phyloP scores from a whole-genome alignment of 805 yeast genomes.

The Jamesozyma spencerorum region DNA sequence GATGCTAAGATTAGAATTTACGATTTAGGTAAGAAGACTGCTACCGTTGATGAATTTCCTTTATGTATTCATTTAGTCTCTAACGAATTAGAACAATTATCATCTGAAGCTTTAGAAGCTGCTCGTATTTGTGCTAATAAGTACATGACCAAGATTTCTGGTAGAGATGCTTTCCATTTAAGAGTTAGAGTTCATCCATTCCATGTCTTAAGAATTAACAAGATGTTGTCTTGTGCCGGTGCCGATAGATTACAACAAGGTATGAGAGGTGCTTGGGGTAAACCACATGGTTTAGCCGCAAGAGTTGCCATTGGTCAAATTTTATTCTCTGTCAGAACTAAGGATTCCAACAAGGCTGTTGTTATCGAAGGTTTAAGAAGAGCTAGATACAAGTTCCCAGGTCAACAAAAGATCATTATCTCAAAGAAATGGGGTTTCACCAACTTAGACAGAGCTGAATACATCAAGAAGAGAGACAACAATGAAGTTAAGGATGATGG shows the following conservation, averaged over 20 bases:
- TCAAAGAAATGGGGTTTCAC: constrained; percentile 99
- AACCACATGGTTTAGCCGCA: constrained; percentile 99
- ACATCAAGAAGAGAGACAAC: constrained; percentile 85
- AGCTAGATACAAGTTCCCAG: constrained; percentile 99
- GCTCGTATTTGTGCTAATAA: constrained; percentile 99
- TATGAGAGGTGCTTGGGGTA: constrained; percentile 99
- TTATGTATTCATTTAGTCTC: constrained; percentile 98
- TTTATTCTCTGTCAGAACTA: constrained; percentile 95
- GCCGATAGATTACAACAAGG: constrained; percentile 99
- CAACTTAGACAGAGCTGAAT: constrained; percentile 94
- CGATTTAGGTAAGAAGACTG: constrained; percentile 99
- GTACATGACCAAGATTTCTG: constrained; percentile 94
- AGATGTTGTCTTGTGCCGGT: constrained; percentile 99
- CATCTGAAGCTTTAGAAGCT: constrained; percentile 99
- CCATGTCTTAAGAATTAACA: constrained; percentile 99
- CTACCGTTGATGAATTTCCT: constrained; percentile 98
- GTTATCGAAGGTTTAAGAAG: constrained; percentile 99
- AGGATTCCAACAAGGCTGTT: constrained; percentile 94
- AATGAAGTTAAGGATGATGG: constrained; percentile 99
- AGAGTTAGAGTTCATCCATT: constrained; percentile 99
- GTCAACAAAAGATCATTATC: constrained; percentile 98
- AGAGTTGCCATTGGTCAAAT: constrained; percentile 98
- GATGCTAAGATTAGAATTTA: constrained; percentile 98
- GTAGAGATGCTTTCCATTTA: constrained; percentile 99
- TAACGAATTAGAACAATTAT: constrained; percentile 97